These are phyloP conservation scores for Rhodotorula sp. DNA, from an alignment of 1,284 basidiomycete genomes.

Conservation along the genomic window DNA sequence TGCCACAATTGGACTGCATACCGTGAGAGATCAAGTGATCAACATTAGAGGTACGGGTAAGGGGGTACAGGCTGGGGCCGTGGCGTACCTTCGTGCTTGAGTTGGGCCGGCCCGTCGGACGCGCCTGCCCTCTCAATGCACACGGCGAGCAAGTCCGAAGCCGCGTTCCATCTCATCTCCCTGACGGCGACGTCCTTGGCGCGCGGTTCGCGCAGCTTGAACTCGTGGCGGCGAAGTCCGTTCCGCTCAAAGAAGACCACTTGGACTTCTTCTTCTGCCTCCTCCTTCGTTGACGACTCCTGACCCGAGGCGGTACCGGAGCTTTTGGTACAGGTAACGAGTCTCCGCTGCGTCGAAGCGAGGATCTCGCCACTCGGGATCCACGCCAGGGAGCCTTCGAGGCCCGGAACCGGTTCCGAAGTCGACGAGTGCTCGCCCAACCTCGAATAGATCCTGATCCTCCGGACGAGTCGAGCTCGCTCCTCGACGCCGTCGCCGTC, in stretches of 20 bases:
- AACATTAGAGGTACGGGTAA: conserved; percentile 7
- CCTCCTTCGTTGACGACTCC: conserved; percentile 54
- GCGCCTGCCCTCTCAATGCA: conserved; percentile 63
- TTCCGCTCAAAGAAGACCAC: conserved; percentile 95
- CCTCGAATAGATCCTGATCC: conserved; percentile 78
- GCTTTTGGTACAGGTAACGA: conserved; percentile 50
- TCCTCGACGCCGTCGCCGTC: conserved; percentile 15
- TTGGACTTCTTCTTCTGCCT: conserved; percentile 64
- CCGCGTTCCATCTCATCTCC: conserved; percentile 82
- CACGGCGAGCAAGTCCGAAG: conserved; percentile 79
- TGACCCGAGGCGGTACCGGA: conserved; percentile 39
- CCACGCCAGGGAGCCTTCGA: conserved; percentile 82
- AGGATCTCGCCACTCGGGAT: conserved; percentile 83
- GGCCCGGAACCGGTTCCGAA: conserved; percentile 74
- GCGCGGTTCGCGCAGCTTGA: conserved; percentile 63
- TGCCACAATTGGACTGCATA: conserved; percentile 89
- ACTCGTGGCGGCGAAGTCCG: conserved; percentile 87
- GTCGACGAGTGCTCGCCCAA: conserved; percentile 72
- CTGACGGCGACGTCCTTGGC: conserved; percentile 65
- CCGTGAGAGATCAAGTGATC: too few species aligned
- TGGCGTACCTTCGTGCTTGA: conserved; percentile 64
- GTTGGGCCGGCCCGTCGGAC: conserved; percentile 22
- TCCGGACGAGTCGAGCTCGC: conserved; percentile 46
- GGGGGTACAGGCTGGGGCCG: too few species aligned
- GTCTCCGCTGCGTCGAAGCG: conserved; percentile 62